Conservation (phyloP, 2,329 filamentous ascomycete genomes). For the Chalaropsis ovoidea region DNA sequence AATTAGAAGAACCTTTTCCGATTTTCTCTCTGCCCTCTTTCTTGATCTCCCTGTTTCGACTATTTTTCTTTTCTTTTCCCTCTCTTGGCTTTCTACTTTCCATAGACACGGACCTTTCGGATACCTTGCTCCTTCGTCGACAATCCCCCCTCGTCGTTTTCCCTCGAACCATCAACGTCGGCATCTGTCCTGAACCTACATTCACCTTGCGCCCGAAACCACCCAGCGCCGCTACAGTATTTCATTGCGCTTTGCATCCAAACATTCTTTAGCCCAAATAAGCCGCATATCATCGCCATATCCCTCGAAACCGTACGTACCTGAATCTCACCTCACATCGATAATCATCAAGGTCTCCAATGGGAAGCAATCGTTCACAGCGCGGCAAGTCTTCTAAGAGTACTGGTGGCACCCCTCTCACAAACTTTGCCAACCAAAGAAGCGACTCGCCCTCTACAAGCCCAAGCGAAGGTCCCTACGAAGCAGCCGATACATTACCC, state of each 20-base stretch:
- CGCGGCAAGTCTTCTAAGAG: conserved; percentile 24
- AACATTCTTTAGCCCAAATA: neutral
- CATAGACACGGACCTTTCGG: too few relatives aligned
- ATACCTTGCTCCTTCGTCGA: neutral
- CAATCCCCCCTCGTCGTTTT: neutral
- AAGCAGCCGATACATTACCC: neutral
- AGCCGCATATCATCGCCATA: neutral
- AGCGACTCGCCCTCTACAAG: conserved; percentile 21
- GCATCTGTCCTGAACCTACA: neutral
- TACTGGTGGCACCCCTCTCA: conserved; percentile 5
- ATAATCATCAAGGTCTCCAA: conserved; percentile 12
- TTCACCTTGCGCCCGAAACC: neutral
- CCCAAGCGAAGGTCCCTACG: conserved; percentile 13
- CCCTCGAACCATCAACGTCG: neutral
- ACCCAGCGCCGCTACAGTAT: neutral
- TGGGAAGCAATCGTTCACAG: conserved; percentile 23
- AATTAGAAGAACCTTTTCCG: neutral
- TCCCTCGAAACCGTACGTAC: neutral
- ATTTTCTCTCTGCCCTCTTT: neutral
- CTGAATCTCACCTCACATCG: neutral
- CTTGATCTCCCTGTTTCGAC: conserved; percentile 3
- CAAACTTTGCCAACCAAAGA: conserved; percentile 7
- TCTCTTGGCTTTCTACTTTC: neutral
- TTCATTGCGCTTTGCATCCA: neutral
- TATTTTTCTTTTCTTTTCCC: neutral